Percentiles rank a stretch among this genome's conserved stretches.
Conservation (phyloP, 768 basidiomycete genomes). For the Termitomyces sp. region DNA sequence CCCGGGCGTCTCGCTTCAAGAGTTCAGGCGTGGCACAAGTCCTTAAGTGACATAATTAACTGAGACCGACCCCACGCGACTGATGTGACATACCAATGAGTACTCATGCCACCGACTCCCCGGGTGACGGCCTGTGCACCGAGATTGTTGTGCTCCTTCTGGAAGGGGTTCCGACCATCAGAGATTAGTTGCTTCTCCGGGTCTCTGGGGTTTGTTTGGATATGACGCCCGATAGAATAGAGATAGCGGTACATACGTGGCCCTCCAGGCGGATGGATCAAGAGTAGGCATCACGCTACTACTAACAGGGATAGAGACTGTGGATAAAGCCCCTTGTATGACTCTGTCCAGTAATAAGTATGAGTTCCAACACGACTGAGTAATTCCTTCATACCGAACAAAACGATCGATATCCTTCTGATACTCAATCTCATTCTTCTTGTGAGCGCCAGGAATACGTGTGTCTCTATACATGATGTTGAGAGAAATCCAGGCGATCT, state of each 20-base stretch:
- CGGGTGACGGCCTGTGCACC: constrained; percentile 4
- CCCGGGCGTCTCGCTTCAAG: background rate
- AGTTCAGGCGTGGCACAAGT: background rate
- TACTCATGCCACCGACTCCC: constrained; percentile 9
- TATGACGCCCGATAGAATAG: background rate
- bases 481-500: background rate
- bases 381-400: constrained; percentile 9
- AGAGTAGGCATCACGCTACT: background rate
- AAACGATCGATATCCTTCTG: constrained; percentile 29
- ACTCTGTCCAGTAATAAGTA: background rate
- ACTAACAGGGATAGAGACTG: background rate
- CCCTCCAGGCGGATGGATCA: background rate
- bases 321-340: background rate
- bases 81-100: constrained; percentile 5
- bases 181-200: background rate
- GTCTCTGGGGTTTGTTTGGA: background rate
- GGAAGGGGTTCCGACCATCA: constrained; percentile 1
- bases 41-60: background rate
- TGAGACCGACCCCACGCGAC: no score
- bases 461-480: background rate
- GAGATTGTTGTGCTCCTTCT: constrained; percentile 5
- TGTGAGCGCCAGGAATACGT: constrained; percentile 13
- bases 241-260: background rate
- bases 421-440: constrained; percentile 27
- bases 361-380: background rate